These are phyloP conservation scores for Blepharisma undulans DNA, from an alignment of 169 alveolate genomes.

Conservation along the genomic window DNA sequence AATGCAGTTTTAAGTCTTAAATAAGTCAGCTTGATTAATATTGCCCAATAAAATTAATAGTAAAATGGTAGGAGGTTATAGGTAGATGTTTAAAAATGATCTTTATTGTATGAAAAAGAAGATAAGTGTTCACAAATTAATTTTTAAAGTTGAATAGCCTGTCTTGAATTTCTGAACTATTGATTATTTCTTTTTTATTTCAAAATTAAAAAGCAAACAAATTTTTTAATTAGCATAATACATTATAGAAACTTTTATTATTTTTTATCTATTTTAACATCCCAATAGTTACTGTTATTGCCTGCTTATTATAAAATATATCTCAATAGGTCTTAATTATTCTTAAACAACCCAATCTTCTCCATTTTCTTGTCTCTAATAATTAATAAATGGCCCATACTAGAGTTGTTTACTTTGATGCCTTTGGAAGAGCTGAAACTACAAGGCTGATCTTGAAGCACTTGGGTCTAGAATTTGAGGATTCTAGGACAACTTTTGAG, in stretches of 20 bases:
- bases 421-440: conserved; percentile 58
- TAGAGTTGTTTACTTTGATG: conserved; percentile 47
- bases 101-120: background rate
- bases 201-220: no score
- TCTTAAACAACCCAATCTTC: background rate
- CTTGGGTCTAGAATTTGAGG: conserved; percentile 44
- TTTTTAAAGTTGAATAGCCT: no score
- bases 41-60: background rate
- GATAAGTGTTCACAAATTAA: no score
- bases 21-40: background rate
- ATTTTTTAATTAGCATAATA: no score
- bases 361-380: background rate
- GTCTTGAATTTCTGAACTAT: no score
- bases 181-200: no score
- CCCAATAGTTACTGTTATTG: background rate
- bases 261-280: no score
- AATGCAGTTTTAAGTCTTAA: background rate
- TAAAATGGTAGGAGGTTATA: background rate
- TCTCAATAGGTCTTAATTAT: background rate
- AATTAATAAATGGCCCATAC: conserved; percentile 24
- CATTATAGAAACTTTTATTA: background rate
- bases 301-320: background rate
- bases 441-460: conserved; percentile 48
- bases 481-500: conserved; percentile 4
- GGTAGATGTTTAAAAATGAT: background rate